Evolutionary conservation across 2,329 filamentous ascomycete genomes (phyloP).

Genomic region (Beauveria varroae): DNA sequence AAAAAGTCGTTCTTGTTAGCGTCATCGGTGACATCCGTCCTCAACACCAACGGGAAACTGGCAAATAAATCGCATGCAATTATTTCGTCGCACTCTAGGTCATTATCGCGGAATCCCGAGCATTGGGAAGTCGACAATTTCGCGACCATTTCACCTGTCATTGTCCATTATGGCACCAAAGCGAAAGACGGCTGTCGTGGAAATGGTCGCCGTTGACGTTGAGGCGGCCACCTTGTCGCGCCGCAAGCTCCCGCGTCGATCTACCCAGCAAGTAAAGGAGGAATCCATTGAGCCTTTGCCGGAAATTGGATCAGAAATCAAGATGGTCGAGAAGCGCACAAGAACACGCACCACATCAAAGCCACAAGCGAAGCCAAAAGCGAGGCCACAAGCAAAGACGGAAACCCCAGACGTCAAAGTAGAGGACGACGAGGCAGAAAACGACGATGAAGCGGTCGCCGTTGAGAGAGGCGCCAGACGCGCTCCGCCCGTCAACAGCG

Average conservation of each 20-base stretch:
- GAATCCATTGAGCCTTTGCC: not conserved
- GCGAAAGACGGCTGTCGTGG: not conserved
- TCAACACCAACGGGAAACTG: not conserved
- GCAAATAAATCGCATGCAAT: not conserved
- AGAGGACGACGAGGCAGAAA: not conserved
- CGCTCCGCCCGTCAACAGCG: slow-evolving; percentile 59
- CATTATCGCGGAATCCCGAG: not conserved
- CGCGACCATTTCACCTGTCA: not conserved
- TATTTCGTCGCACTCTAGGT: not conserved
- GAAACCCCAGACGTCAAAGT: not conserved
- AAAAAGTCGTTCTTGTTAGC: not conserved
- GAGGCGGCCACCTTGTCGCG: not conserved
- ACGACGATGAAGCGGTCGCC: not conserved
- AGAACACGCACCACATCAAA: not conserved
- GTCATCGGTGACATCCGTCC: not conserved
- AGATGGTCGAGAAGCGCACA: not conserved
- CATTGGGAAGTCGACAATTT: not conserved
- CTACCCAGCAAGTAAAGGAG: not conserved
- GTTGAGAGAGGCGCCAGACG: slow-evolving; percentile 37
- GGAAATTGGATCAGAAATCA: not conserved
- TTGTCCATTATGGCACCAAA: not conserved
- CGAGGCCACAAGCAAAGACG: not conserved
- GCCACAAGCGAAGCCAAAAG: not conserved
- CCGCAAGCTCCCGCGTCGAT: slow-evolving; percentile 1
- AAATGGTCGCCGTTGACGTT: not conserved